Evolutionary conservation across 768 basidiomycete species (phyloP).

Genomic region (Boletus rubroflammeus): DNA sequence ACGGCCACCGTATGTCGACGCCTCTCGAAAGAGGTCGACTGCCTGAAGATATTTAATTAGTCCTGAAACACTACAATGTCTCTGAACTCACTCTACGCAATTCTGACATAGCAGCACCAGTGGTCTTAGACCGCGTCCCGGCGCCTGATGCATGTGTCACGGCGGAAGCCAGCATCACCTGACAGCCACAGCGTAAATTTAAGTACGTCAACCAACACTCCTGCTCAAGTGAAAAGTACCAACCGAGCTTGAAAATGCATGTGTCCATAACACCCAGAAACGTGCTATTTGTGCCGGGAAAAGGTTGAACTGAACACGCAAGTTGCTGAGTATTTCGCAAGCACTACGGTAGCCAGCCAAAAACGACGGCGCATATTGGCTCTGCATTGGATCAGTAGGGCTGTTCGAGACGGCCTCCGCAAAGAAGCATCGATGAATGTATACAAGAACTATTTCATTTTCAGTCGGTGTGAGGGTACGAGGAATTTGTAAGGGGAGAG

Average conservation of each 20-base stretch:
- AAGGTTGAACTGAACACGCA: conserved; percentile 46
- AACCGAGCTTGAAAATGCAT: conserved; percentile 64
- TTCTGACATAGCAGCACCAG: conserved; percentile 65
- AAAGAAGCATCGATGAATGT: conserved; percentile 75
- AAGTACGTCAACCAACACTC: background rate
- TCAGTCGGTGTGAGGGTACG: background rate
- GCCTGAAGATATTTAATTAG: conserved; percentile 32
- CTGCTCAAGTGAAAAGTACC: conserved; percentile 17
- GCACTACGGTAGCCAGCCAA: conserved; percentile 66
- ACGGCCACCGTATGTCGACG: conserved; percentile 60
- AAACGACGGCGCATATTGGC: conserved; percentile 63
- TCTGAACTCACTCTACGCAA: conserved; percentile 37
- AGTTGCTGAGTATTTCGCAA: conserved; percentile 49
- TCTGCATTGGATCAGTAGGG: conserved; percentile 65
- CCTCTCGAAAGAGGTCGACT: conserved; percentile 60
- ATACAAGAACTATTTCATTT: conserved; percentile 51
- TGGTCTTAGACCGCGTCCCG: conserved; percentile 56
- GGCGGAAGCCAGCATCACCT: conserved; percentile 79
- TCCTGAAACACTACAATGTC: background rate
- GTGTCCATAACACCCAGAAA: conserved; percentile 73
- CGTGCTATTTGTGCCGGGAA: conserved; percentile 58
- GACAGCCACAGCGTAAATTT: conserved; percentile 1
- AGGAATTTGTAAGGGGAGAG: background rate
- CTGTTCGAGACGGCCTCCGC: conserved; percentile 66
- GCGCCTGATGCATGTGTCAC: conserved; percentile 57